These are phyloP conservation scores for Spiraea crenata DNA, from an alignment of 331 rosid genomes.

Conservation along the genomic window DNA sequence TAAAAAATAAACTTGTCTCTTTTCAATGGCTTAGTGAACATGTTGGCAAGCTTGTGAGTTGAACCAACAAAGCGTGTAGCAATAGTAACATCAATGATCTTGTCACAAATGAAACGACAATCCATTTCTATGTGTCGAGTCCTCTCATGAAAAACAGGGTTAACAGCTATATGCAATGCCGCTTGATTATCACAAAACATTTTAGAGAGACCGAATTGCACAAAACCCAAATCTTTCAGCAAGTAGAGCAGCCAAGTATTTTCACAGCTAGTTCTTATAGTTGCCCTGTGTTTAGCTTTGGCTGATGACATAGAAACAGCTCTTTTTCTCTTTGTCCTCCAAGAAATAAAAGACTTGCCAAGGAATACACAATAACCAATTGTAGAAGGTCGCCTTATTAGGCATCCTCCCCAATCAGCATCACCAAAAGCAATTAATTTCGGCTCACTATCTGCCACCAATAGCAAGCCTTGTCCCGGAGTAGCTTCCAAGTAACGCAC, in stretches of 20 bases:
- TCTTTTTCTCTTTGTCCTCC: no score
- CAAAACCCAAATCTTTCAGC: neutral
- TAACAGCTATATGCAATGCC: neutral
- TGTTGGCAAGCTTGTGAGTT: no score
- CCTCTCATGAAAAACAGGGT: neutral
- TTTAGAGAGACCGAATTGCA: no score
- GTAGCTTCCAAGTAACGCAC: neutral
- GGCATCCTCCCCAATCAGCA: neutral
- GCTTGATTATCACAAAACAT: slow-evolving; percentile 5
- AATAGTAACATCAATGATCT: no score
- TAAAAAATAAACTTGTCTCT: no score
- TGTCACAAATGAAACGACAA: neutral
- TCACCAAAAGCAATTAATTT: neutral
- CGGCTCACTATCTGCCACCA: neutral
- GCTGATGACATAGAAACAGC: no score
- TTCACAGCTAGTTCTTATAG: neutral
- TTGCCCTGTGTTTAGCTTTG: neutral
- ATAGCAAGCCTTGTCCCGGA: neutral
- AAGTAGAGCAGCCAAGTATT: neutral
- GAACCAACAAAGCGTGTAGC: no score
- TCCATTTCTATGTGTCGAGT: neutral
- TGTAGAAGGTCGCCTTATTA: neutral
- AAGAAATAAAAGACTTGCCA: neutral
- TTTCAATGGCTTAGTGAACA: no score
- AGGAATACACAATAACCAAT: neutral